Conservation (phyloP, 441 rosid genomes). For the Populus hybrid region DNA sequence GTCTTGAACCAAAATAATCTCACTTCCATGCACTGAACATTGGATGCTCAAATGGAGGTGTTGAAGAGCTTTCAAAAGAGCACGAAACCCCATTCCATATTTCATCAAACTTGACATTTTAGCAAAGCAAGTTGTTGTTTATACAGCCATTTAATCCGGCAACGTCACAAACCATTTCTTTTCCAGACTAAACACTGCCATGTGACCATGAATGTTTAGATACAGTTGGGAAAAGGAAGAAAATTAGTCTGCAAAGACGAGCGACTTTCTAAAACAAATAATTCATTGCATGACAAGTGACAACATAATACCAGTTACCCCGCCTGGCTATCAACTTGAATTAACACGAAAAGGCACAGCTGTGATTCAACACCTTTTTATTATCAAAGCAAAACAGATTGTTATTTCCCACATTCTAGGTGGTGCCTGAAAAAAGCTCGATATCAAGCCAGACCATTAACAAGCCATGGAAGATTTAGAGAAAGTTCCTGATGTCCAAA, state of each 20-base stretch:
- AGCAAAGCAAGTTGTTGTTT: neutral
- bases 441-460: conserved; percentile 6
- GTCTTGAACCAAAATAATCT: too few species aligned
- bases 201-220: too few species aligned
- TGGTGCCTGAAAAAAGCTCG: conserved; percentile 8
- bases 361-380: conserved; percentile 18
- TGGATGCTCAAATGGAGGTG: neutral
- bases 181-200: too few species aligned
- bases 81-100: neutral
- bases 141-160: neutral
- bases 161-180: neutral
- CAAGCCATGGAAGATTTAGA: conserved; percentile 30
- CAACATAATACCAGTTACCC: conserved; percentile 14
- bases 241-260: neutral
- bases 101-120: neutral
- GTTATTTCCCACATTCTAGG: neutral
- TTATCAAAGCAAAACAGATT: conserved; percentile 22
- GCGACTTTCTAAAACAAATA: neutral
- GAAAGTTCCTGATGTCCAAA: conserved; percentile 86
- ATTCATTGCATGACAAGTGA: conserved; percentile 15
- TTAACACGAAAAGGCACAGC: conserved; percentile 4
- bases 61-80: neutral
- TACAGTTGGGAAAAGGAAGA: neutral
- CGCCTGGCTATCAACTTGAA: conserved; percentile 7
- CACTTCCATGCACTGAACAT: too few species aligned